A percentile compares a stretch with the other conserved stretches of the same genome.
These are phyloP conservation scores for Clarireedia paspali DNA, from an alignment of 2,329 filamentous ascomycete genomes.

Conservation along the genomic window DNA sequence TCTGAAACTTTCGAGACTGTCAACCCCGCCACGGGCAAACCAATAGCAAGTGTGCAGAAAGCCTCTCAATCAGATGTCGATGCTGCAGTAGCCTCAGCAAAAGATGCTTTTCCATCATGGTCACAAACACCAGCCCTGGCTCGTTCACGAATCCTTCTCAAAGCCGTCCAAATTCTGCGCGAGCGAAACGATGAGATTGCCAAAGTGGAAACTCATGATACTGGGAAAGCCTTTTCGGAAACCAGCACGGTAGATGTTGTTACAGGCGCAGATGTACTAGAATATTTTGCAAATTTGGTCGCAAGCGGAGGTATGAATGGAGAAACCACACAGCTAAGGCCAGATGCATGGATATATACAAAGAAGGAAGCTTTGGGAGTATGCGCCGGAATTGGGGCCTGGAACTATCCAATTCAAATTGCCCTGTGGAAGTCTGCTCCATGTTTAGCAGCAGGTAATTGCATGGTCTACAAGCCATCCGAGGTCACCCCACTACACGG, in stretches of 20 bases:
- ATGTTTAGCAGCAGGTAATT: conserved; percentile 78
- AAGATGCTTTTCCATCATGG: conserved; percentile 67
- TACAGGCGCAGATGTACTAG: conserved; percentile 77
- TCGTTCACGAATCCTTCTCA: conserved; percentile 70
- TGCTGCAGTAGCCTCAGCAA: conserved; percentile 62
- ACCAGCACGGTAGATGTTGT: conserved; percentile 77
- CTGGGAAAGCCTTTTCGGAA: conserved; percentile 78
- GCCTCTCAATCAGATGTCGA: conserved; percentile 63
- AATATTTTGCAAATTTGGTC: conserved; percentile 77
- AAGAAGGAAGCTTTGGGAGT: conserved; percentile 76
- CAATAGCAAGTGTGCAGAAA: conserved; percentile 63
- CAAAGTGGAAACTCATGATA: conserved; percentile 72
- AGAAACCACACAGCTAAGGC: conserved; percentile 65
- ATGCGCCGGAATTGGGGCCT: conserved; percentile 80
- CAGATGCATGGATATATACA: conserved; percentile 75
- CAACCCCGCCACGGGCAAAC: conserved; percentile 63
- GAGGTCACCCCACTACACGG: conserved; percentile 83
- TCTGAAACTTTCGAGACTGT: conserved; percentile 61
- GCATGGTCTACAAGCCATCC: conserved; percentile 86
- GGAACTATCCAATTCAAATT: conserved; percentile 91
- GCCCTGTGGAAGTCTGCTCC: conserved; percentile 85
- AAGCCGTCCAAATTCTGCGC: conserved; percentile 66
- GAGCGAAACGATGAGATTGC: conserved; percentile 74
- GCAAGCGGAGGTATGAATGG: conserved; percentile 73
- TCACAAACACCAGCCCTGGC: conserved; percentile 66